phyloP scores from a whole-genome alignment of 441 rosid species.

The Geranium incanum region DNA sequence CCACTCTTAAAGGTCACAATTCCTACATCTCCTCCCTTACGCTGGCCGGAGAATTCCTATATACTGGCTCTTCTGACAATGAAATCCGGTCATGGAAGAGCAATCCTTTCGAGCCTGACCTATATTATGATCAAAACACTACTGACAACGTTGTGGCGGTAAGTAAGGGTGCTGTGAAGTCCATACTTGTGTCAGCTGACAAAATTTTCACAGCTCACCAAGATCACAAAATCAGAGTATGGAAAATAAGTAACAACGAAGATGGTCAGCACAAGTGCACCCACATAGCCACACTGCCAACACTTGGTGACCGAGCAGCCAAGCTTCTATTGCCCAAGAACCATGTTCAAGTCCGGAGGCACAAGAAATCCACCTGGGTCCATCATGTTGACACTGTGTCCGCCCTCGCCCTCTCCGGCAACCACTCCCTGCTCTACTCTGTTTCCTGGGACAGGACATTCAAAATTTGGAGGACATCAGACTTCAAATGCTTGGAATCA shows the following conservation, averaged over 20 bases:
- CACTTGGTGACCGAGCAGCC: slow-evolving; percentile 59
- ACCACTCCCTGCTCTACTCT: slow-evolving; percentile 63
- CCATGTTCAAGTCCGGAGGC: slow-evolving; percentile 66
- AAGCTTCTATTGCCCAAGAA: slow-evolving; percentile 52
- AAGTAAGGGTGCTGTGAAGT: slow-evolving; percentile 73
- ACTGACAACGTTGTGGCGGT: slow-evolving; percentile 32
- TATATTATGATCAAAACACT: slow-evolving; percentile 24
- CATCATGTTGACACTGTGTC: slow-evolving; percentile 82
- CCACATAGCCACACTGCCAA: slow-evolving; percentile 73
- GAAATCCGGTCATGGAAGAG: slow-evolving; percentile 62
- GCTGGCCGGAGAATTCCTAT: slow-evolving; percentile 56
- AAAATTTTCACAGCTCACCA: slow-evolving; percentile 88
- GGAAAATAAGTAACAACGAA: slow-evolving; percentile 53
- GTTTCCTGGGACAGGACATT: slow-evolving; percentile 92
- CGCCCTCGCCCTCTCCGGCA: slow-evolving; percentile 59
- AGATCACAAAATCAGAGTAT: slow-evolving; percentile 87
- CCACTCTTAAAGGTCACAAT: slow-evolving; percentile 54
- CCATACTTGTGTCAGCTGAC: slow-evolving; percentile 49
- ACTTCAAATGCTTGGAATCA: slow-evolving; percentile 79
- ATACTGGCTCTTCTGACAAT: slow-evolving; percentile 53
- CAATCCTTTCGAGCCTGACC: slow-evolving; percentile 29
- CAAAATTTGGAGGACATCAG: slow-evolving; percentile 72
- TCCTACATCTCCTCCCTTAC: slow-evolving; percentile 58
- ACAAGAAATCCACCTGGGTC: slow-evolving; percentile 69
- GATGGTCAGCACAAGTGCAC: slow-evolving; percentile 36